phyloP scores from a whole-genome alignment of 2,329 filamentous ascomycete genomes.

The Ceratocystis ficicola region DNA sequence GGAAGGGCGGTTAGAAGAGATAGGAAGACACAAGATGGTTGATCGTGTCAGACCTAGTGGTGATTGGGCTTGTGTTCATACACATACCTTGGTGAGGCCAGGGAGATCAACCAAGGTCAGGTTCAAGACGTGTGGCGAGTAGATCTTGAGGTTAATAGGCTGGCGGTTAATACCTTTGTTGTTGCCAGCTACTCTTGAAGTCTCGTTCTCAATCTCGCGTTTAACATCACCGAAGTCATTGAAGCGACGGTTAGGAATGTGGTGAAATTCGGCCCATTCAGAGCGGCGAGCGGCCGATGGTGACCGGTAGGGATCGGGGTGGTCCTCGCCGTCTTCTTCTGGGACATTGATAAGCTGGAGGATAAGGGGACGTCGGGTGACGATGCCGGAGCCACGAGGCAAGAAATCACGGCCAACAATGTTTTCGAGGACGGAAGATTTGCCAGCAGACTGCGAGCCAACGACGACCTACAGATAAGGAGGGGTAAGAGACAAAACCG shows the following conservation, averaged over 20 bases:
- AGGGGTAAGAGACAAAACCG: slow-evolving; percentile 9
- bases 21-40: neutral
- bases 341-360: slow-evolving; percentile 97
- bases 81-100: slow-evolving; percentile 74
- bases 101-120: slow-evolving; percentile 92
- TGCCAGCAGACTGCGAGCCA: slow-evolving; percentile 94
- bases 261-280: slow-evolving; percentile 92
- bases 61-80: neutral
- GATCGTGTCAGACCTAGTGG: neutral
- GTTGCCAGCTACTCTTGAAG: slow-evolving; percentile 75
- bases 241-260: slow-evolving; percentile 79
- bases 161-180: slow-evolving; percentile 98
- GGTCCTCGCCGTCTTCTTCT: slow-evolving; percentile 54
- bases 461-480: slow-evolving; percentile 65
- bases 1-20: neutral
- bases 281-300: slow-evolving; percentile 54
- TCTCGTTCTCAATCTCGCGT: slow-evolving; percentile 94
- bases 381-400: slow-evolving; percentile 90
- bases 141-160: slow-evolving; percentile 97
- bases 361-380: slow-evolving; percentile 85
- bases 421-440: slow-evolving; percentile 97
- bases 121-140: slow-evolving; percentile 92
- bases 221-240: slow-evolving; percentile 89
- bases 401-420: slow-evolving; percentile 97
- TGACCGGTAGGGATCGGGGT: slow-evolving; percentile 64